Base-by-base conservation (phyloP, 106 monocot species). In the Iris macrosiphon region DNA sequence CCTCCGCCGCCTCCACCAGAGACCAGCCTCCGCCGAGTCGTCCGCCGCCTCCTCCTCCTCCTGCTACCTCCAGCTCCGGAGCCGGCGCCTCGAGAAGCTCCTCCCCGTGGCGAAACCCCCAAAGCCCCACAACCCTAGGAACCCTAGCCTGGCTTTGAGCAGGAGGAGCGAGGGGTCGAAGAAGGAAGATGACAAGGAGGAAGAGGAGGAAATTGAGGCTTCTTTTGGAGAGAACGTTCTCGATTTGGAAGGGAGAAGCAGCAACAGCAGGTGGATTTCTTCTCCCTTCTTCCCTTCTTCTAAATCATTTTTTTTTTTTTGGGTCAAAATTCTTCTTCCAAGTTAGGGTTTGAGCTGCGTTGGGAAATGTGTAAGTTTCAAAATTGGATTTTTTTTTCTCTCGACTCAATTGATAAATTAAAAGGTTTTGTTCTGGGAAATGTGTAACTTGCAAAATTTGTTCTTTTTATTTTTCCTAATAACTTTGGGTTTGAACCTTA, bases 181-280 rank as follows among this genome's bases (percentile, higher is more conserved):
- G 57, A 4, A 24, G 62, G 23, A n/a, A 19, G 19, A 15, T 42
- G 20, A 32, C 26, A 7, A 33, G 18, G 59, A 29, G 42, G 31
- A 28, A 2, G 9, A 15, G n/a, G 49, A 49, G 27, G 55, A 43
- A 16, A 44, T 64, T 15, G 83, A 78, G 35, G 75, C 29, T 6
- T 72, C 63, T 7, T 75, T 72, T 21, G 78, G 74, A 55, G 84
- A 84, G 34, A 84, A 79, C 64, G 48, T 64, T 6, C 29, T 78
- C 7, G 84, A 83, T 19, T 8, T 20, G 3, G 83, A 83, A 29
- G 48, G 29, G 4, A 69, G 40, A 11, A 32, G 45, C 20, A 65
- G 60, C 59, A 32, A 39, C 20, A 65, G 60, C 59, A 70, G 70
- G 78, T 74, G 27, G 34, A 54, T 29, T 64, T 62, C 49, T 12